Evolutionary conservation across 768 basidiomycete species (phyloP), one percentile per base, ranked within the genome.

Genomic region (Lanmaoa pseudosensibilis): DNA sequence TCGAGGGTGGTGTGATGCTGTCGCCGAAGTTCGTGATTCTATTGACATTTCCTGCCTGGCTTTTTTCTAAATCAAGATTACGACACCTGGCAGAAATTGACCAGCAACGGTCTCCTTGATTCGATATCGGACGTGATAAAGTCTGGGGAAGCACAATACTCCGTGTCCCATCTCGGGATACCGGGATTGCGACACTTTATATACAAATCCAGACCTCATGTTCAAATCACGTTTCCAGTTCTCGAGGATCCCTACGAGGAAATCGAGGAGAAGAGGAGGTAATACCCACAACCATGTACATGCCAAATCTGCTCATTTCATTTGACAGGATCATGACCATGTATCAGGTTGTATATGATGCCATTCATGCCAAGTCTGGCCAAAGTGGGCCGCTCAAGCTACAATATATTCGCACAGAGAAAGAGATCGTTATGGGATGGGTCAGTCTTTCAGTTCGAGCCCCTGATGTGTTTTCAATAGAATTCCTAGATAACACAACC

Each of bases 391-490:
- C 88, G 1, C 77, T 96, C 59, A 95, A 94, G 72, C 73, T 98
- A 57, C 89, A 96, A 59, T 97, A 91, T 66, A 77, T 96, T 13
- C 83, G 85, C 9, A 94, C 93, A 0, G 86, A 90, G 53, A 83
- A 85, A 44, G 97, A 98, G 75, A 86, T 87, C 52, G 85, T 96
- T 27, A 83, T 98, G 78, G 96, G 93, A 44, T 98, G 97, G 96
- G 95, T 98, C 69, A 54, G 89, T 70, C 21, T 40, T 55, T 48
- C 5, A 2, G 13, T 46, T 44, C 18, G 16, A 13, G 2, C 11
- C 12, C 21, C 15, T 18, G 34, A 36, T 18, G 30, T 43, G 12
- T 12, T 43, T 37, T 48, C 16, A 38, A 63, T 33, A 3, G 25
- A 12, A 6, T 25, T 46, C 13, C 32, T 66, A 98, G 95, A 88